Base-by-base conservation (phyloP, 2,329 filamentous ascomycete species). In the Ceratocystis ficicola region DNA sequence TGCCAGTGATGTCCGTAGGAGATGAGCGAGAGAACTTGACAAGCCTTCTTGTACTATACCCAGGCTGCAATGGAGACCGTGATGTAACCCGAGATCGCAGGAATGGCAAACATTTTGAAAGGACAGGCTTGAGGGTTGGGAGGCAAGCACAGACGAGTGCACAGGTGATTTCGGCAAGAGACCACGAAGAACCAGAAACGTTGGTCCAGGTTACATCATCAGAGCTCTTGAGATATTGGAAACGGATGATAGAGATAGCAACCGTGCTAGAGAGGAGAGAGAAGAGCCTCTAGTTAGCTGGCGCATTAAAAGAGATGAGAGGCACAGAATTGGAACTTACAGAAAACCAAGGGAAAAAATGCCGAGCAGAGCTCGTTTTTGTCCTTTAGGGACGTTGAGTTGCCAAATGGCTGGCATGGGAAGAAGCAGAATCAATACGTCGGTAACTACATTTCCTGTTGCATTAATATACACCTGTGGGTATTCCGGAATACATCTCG, bases 311-410 rank as follows among this genome's bases (percentile, higher is more conserved):
- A 32, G 12, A 5, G 22, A 1, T 7, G 28, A n/a, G 5, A 6
- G 3, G 28, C 30, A 10, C 17, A 5, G 10, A 5, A 25, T 12
- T 1, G 25, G 12, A 8, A 67, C 71, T 66, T 63, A 71, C 72
- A 73, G 69, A 62, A 73, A 71, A 2, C 72, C 72, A 17, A 73
- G 69, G 22, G 69, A 70, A 62, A 73, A 73, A 22, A 73, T 70
- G 6, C 69, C 69, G 8, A 72, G 52, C 2, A 73, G 69, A n/a
- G 72, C 59, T 1, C 69, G 20, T 63, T 71, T 72, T 41, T 73
- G 71, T 22, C 62, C 62, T 20, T 20, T 55, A 0, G 69, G 67
- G 12, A 73, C 66, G 32, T 69, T 70, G 44, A 73, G 69, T 2
- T 68, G 64, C 62, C 69, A 67, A 41, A 73, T 68, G 2, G 70